A percentile compares a stretch with the other conserved stretches of the same genome.
Conservation (phyloP, 139 green algal genomes). For the Edaphochlamys debaryana region DNA sequence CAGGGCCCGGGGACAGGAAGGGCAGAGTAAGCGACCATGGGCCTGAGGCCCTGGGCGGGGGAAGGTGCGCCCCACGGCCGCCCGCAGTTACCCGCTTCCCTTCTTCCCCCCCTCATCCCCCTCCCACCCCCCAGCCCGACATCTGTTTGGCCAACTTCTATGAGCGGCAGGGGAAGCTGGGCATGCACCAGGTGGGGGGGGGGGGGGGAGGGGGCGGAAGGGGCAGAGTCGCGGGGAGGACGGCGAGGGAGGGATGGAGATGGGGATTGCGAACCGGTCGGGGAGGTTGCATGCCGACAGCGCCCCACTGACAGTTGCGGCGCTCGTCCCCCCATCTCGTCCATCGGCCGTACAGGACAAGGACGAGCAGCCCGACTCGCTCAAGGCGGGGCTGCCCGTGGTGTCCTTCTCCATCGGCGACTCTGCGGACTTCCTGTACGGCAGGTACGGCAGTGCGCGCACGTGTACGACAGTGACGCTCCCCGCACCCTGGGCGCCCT, state of each 20-base stretch:
- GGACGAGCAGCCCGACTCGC: constrained; percentile 60
- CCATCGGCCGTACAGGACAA: constrained; percentile 60
- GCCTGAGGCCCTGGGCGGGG: neutral
- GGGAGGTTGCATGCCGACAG: too few relatives aligned
- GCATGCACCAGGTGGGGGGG: too few relatives aligned
- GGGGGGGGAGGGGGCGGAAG: too few relatives aligned
- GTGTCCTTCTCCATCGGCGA: constrained; percentile 74
- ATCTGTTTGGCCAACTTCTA: constrained; percentile 75
- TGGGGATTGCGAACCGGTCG: neutral
- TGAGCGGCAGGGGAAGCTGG: constrained; percentile 24
- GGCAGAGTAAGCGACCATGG: too few relatives aligned
- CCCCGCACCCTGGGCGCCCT: neutral
- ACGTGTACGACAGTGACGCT: neutral
- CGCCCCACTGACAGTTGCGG: too few relatives aligned
- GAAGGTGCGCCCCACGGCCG: too few relatives aligned
- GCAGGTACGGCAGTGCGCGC: neutral
- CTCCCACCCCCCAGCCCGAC: constrained; percentile 37
- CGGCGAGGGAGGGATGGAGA: too few relatives aligned
- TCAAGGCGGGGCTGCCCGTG: constrained; percentile 60
- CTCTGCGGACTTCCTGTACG: constrained; percentile 65
- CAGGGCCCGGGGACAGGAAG: too few relatives aligned
- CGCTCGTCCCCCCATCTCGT: neutral
- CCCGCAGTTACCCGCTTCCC: too few relatives aligned
- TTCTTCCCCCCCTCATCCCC: too few relatives aligned
- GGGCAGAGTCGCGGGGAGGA: too few relatives aligned